Conservation (phyloP, 2,329 filamentous ascomycete species). For the Epicoccum nigrum region DNA sequence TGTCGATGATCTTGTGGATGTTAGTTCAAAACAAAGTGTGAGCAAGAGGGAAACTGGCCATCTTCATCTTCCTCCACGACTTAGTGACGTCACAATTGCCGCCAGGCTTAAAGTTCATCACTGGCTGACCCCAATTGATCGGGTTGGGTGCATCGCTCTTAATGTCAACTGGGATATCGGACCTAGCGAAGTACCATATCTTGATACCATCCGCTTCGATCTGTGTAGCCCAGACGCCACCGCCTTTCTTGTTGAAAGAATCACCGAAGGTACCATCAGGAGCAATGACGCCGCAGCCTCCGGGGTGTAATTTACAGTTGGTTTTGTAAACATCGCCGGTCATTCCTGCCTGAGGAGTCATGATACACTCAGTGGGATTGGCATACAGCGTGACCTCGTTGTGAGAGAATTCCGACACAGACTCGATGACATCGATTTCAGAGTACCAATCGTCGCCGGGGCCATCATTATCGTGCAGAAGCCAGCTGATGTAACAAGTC, state of each 20-base stretch:
- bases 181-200: constrained; percentile 60
- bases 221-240: constrained; percentile 59
- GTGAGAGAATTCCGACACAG: constrained; percentile 39
- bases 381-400: constrained; percentile 33
- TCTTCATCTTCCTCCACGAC: constrained; percentile 27
- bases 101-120: constrained; percentile 41
- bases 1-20: constrained; percentile 48
- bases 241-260: constrained; percentile 41
- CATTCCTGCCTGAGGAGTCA: constrained; percentile 6
- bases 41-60: constrained; percentile 10
- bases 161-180: constrained; percentile 54
- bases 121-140: constrained; percentile 49
- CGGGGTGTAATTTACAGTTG: not conserved
- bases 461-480: constrained; percentile 51
- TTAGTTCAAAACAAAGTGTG: not conserved
- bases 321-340: constrained; percentile 2
- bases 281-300: constrained; percentile 22
- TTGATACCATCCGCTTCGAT: constrained; percentile 54
- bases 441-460: constrained; percentile 47
- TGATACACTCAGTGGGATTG: constrained; percentile 4
- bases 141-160: constrained; percentile 52
- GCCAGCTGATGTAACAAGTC: constrained; percentile 17
- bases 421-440: constrained; percentile 53
- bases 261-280: constrained; percentile 23
- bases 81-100: constrained; percentile 52